Evolutionary conservation across 2,329 filamentous ascomycete genomes (phyloP).

Genomic region (Diaporthe citri): DNA sequence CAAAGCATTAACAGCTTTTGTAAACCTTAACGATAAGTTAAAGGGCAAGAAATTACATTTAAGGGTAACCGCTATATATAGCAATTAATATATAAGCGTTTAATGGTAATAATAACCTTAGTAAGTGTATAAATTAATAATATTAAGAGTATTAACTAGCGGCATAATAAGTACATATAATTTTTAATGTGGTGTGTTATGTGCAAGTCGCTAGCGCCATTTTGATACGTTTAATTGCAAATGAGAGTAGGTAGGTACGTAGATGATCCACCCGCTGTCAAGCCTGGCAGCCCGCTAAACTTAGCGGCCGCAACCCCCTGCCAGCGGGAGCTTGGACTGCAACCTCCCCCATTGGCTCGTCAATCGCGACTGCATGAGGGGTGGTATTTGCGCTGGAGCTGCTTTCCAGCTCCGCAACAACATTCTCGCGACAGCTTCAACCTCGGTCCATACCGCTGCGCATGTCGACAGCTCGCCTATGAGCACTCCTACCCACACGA

Average conservation of each 20-base stretch:
- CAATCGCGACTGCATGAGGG: slow-evolving; percentile 27
- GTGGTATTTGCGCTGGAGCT: slow-evolving; percentile 1
- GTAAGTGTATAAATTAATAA: too few relatives aligned
- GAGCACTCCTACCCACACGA: neutral
- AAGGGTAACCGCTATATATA: too few relatives aligned
- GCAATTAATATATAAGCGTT: too few relatives aligned
- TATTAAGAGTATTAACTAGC: too few relatives aligned
- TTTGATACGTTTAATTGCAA: too few relatives aligned
- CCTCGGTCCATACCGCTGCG: neutral
- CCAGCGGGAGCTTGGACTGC: neutral
- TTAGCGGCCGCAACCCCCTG: slow-evolving; percentile 27
- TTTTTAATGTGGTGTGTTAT: too few relatives aligned
- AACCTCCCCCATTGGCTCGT: slow-evolving; percentile 25
- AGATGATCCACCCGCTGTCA: slow-evolving; percentile 2
- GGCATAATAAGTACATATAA: too few relatives aligned
- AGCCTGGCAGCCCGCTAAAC: slow-evolving; percentile 16
- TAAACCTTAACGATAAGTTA: too few relatives aligned
- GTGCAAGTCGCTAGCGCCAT: too few relatives aligned
- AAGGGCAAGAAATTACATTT: too few relatives aligned
- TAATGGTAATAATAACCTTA: too few relatives aligned
- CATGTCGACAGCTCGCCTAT: neutral
- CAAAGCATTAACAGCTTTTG: too few relatives aligned
- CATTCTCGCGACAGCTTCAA: slow-evolving; percentile 18
- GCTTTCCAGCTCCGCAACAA: neutral
- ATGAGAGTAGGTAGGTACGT: neutral